Evolutionary conservation across 805 yeast genomes (phyloP).

Genomic region (Monosporozyma yasuniensis): DNA sequence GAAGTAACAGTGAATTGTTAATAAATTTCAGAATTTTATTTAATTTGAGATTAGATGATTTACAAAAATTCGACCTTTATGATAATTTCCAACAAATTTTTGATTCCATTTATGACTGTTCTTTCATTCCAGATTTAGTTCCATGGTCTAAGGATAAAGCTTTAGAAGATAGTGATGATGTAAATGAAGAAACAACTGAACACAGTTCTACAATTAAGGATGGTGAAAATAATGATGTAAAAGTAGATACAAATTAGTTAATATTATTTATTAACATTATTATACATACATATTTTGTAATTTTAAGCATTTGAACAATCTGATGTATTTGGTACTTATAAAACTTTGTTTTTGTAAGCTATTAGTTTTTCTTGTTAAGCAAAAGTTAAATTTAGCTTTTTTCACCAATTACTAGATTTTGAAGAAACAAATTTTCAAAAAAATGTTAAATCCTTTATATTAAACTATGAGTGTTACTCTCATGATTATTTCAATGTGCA

Average conservation of each 20-base stretch:
- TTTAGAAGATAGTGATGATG: neutral
- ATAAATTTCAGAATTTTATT: conserved; percentile 21
- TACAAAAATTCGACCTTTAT: conserved; percentile 16
- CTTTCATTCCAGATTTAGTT: conserved; percentile 14
- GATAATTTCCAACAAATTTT: conserved; percentile 19
- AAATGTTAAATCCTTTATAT: no score
- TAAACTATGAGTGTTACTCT: no score
- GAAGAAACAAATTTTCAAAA: no score
- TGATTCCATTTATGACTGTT: conserved; percentile 14
- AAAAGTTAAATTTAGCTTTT: no score
- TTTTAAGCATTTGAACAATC: neutral
- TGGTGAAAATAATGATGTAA: neutral
- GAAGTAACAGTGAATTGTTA: conserved; percentile 21
- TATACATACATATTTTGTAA: neutral
- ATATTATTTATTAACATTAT: neutral
- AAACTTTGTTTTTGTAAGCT: no score
- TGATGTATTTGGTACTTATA: no score
- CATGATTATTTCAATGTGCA: no score
- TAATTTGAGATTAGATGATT: conserved; percentile 16
- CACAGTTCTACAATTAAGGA: neutral
- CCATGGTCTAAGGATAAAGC: conserved; percentile 11
- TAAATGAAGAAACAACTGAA: neutral
- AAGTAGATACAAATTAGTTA: neutral
- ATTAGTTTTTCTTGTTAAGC: no score
- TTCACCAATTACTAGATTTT: no score